Evolutionary conservation across 345 rosid species (phyloP).

Genomic region (Bruguiera sexangula): DNA sequence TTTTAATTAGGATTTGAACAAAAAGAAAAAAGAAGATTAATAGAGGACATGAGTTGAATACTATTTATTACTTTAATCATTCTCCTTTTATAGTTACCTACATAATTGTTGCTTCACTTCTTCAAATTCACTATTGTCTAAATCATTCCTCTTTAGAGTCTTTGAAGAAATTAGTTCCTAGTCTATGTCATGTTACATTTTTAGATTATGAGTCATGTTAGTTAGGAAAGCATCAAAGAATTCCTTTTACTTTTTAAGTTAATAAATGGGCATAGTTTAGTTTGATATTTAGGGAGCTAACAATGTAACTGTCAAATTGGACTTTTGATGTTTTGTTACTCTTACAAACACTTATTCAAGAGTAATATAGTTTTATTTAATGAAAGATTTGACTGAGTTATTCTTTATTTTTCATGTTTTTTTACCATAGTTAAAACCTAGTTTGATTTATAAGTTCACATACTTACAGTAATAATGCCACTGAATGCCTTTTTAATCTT

Average conservation of each 20-base stretch:
- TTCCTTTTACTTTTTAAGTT: background rate
- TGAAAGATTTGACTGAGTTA: background rate
- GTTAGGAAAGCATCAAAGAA: background rate
- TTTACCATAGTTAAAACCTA: background rate
- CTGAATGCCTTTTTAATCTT: background rate
- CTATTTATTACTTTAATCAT: too few species aligned
- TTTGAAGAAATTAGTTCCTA: too few species aligned
- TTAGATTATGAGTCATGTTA: background rate
- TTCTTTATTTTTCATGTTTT: background rate
- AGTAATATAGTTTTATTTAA: background rate
- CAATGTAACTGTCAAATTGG: background rate
- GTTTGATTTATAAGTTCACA: background rate
- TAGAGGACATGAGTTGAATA: too few species aligned
- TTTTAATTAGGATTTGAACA: too few species aligned
- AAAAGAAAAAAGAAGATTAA: too few species aligned
- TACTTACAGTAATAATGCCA: background rate
- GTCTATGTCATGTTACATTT: too few species aligned
- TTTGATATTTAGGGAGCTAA: background rate
- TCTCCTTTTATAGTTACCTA: too few species aligned
- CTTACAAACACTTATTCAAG: background rate
- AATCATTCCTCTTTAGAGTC: conserved; percentile 2
- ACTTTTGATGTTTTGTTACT: background rate
- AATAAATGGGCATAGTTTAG: background rate
- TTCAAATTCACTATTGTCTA: too few species aligned
- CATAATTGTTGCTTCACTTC: too few species aligned